Percentiles rank a stretch among this genome's conserved stretches.
These are phyloP conservation scores for Helotiales sp. DNA, from an alignment of 2,329 filamentous ascomycete genomes.

Conservation along the genomic window DNA sequence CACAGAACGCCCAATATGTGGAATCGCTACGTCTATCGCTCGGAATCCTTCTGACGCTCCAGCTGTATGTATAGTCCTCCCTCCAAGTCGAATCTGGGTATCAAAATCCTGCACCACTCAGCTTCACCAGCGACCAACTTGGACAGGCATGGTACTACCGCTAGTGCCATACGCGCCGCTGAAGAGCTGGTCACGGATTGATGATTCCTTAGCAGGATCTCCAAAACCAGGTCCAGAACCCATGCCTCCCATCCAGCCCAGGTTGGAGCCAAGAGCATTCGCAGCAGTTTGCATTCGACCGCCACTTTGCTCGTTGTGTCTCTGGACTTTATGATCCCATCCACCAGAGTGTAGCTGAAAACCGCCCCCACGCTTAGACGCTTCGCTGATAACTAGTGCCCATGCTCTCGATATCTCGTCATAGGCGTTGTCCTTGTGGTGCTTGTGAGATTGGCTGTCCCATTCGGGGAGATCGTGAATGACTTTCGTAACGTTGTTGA, in stretches of 20 bases:
- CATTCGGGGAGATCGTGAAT: conserved; percentile 89
- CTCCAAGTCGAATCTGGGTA: conserved; percentile 8
- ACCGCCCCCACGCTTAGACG: conserved; percentile 85
- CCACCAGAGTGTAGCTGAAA: conserved; percentile 86
- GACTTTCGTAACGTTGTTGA: conserved; percentile 87
- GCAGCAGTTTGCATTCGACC: conserved; percentile 81
- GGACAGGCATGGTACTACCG: conserved; percentile 44
- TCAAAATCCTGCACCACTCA: conserved; percentile 9
- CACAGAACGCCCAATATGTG: conserved; percentile 28
- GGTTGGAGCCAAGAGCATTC: conserved; percentile 69
- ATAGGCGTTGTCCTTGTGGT: conserved; percentile 94
- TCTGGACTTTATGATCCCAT: conserved; percentile 86
- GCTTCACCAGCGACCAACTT: conserved; percentile 60
- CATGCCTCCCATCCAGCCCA: conserved; percentile 72
- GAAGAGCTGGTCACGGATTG: conserved; percentile 62
- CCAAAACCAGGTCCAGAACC: conserved; percentile 19
- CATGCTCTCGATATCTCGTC: conserved; percentile 94
- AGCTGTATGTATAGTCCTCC: conserved; percentile 23
- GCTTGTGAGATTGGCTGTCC: conserved; percentile 83
- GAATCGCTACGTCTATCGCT: conserved; percentile 24
- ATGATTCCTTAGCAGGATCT: conserved; percentile 53
- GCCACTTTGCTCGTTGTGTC: conserved; percentile 84
- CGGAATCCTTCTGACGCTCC: conserved; percentile 19
- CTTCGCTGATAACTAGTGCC: conserved; percentile 87
- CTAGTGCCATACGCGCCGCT: conserved; percentile 57